Conservation (phyloP, 768 basidiomycete genomes). For the Piloderma croceum region DNA sequence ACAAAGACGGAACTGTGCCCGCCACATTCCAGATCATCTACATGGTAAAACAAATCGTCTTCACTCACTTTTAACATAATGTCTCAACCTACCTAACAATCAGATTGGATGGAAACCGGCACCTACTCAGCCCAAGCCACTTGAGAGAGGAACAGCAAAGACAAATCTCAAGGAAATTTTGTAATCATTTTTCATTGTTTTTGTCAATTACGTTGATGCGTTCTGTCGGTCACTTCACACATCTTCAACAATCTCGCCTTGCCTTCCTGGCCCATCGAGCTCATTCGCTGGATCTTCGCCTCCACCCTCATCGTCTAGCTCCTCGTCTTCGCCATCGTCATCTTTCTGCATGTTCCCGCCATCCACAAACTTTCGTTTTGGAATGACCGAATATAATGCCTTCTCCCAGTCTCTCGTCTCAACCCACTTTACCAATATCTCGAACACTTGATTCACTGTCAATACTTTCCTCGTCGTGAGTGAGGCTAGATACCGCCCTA, state of each 20-base stretch:
- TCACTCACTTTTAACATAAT: neutral
- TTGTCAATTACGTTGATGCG: neutral
- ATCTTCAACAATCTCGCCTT: constrained; percentile 6
- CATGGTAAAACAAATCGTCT: constrained; percentile 48
- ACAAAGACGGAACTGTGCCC: constrained; percentile 77
- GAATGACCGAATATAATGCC: constrained; percentile 85
- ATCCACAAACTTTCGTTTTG: constrained; percentile 78
- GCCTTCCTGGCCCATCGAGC: constrained; percentile 1
- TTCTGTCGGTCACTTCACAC: constrained; percentile 2
- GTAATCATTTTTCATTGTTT: constrained; percentile 15
- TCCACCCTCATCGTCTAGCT: constrained; percentile 15
- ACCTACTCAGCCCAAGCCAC: constrained; percentile 57
- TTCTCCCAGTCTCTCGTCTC: constrained; percentile 80
- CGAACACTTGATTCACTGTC: constrained; percentile 95
- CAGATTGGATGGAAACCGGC: constrained; percentile 85
- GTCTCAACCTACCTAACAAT: neutral
- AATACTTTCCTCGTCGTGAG: constrained; percentile 90
- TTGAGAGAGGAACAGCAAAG: constrained; percentile 57
- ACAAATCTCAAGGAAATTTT: constrained; percentile 60
- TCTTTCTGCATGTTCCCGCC: constrained; percentile 26
- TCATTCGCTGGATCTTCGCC: too few relatives aligned
- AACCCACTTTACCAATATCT: constrained; percentile 89
- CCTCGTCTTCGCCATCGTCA: constrained; percentile 13
- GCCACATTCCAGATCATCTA: constrained; percentile 97
- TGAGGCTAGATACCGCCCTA: constrained; percentile 82